A percentile compares a stretch with the other conserved stretches of the same genome.
Conservation (phyloP, 805 yeast species). For the Schwanniomyces pseudopolymorphus region DNA sequence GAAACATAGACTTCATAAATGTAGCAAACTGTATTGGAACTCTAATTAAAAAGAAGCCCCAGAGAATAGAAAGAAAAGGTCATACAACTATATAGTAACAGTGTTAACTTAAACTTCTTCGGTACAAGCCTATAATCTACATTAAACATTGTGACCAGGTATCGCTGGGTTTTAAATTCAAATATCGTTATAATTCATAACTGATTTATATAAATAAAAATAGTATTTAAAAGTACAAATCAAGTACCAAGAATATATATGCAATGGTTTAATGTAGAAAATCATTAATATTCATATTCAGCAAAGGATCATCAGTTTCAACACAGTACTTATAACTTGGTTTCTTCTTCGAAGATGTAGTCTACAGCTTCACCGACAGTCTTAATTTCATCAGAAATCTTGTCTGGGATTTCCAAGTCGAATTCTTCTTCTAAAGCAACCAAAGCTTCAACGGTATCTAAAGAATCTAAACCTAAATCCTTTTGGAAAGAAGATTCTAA, state of each 20-base stretch:
- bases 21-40: too few species aligned
- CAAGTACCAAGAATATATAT: background rate
- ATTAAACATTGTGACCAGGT: too few species aligned
- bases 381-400: slow-evolving; percentile 89
- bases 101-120: too few species aligned
- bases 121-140: too few species aligned
- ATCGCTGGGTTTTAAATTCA: background rate
- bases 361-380: slow-evolving; percentile 92
- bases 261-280: background rate
- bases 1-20: too few species aligned
- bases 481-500: slow-evolving; percentile 56
- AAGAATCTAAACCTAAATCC: slow-evolving; percentile 87
- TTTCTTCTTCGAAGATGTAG: slow-evolving; percentile 70
- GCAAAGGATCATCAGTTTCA: background rate
- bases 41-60: too few species aligned
- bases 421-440: slow-evolving; percentile 93
- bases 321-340: slow-evolving; percentile 29
- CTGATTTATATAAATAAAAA: background rate
- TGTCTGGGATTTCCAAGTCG: slow-evolving; percentile 82
- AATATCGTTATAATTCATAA: background rate
- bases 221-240: background rate
- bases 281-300: background rate
- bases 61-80: too few species aligned
- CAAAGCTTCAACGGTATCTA: slow-evolving; percentile 92
- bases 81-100: too few species aligned